Base-by-base conservation (phyloP, 2,329 filamentous ascomycete genomes). In the Aspergillus latus region DNA sequence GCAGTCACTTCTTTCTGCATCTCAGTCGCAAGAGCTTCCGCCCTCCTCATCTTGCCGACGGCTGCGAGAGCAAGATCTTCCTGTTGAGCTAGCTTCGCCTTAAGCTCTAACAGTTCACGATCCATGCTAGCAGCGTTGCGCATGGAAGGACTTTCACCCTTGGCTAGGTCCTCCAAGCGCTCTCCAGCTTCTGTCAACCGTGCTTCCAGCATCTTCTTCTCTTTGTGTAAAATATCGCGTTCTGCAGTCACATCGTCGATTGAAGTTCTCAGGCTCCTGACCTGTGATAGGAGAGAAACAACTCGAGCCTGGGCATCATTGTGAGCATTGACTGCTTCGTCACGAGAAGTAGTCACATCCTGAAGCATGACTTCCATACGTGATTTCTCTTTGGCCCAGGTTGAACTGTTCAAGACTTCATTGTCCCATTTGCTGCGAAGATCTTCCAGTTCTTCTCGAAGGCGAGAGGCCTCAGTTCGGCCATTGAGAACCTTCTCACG, bases 321-420 rank as follows among this genome's bases (percentile, higher is more conserved):
- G 74, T 99, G 94, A 0, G 94, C 93, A 65, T 86, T 88, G 49
- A 92, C 88, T 8, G 94, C 93, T 73, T 99, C 94, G 63, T 99
- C 93, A 2, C 93, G 87, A n/a, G 92, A 96, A 48, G 90, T 87
- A 9, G 89, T 88, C 32, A 97, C 84, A 71, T 97, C 92, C 49
- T 93, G 87, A 53, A 99, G 81, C 4, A 92, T 95, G 58, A 92
- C 86, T 72, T 97, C 93, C 40, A 99, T 82, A 13, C 93, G 88
- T 13, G 91, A 84, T 80, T 97, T 97, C 77, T 99, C 93, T 78
- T 99, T 99, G 10, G 92, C 92, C 92, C 94, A 97, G 0, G 93
- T 96, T 13, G 92, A 96, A 74, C 91, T 96, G 76, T 97, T 97
- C 65, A 97, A 84, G 9, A 97, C 91, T 75, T 99, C 93, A 66